phyloP scores from a whole-genome alignment of 441 rosid genomes.

The Eruca vesicaria region DNA sequence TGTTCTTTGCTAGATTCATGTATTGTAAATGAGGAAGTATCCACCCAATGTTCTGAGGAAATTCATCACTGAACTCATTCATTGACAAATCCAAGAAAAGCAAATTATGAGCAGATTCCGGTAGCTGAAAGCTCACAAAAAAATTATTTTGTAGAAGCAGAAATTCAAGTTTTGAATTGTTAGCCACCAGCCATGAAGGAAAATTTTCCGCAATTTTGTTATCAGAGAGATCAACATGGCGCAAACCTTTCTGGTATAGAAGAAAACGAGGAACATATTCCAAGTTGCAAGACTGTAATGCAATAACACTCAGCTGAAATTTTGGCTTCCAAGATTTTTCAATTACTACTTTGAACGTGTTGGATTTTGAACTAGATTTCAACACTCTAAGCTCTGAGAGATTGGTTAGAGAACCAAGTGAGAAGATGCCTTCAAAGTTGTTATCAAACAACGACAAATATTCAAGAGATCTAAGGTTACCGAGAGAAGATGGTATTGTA shows the following conservation, averaged over 20 bases:
- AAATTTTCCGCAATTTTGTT: background rate
- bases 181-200: constrained; percentile 20
- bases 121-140: background rate
- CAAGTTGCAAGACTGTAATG: constrained; percentile 7
- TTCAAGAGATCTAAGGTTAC: background rate
- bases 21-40: background rate
- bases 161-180: constrained; percentile 10
- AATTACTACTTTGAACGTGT: background rate
- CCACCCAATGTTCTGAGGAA: constrained; percentile 3
- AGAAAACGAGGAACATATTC: constrained; percentile 18
- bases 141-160: background rate
- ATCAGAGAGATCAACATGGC: constrained; percentile 24
- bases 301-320: background rate
- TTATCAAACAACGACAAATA: background rate
- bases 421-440: background rate
- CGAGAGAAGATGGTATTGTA: background rate
- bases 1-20: background rate
- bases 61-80: background rate
- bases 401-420: background rate
- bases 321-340: background rate
- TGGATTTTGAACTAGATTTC: background rate
- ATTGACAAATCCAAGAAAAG: background rate
- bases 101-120: background rate
- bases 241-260: constrained; percentile 1
- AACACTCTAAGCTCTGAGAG: background rate